These are phyloP conservation scores for Farysia itapuensis DNA, from an alignment of 1,284 basidiomycete species.

Conservation along the genomic window DNA sequence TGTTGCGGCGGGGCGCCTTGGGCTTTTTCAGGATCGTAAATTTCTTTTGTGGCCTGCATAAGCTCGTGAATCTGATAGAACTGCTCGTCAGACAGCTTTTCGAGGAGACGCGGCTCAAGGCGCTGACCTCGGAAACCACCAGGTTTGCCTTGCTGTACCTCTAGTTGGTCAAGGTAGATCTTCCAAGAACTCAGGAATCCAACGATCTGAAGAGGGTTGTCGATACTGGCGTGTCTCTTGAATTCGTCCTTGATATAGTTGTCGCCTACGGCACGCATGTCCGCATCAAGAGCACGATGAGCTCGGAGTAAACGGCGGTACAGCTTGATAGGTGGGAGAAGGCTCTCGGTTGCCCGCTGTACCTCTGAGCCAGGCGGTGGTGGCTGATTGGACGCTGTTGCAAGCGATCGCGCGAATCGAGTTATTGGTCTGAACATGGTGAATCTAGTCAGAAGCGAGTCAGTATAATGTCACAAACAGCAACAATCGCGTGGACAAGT, in stretches of 20 bases:
- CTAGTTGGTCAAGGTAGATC: conserved; percentile 55
- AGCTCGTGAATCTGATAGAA: conserved; percentile 60
- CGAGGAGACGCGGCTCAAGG: conserved; percentile 42
- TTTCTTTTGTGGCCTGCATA: conserved; percentile 47
- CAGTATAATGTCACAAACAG: conserved; percentile 11
- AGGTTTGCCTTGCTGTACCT: conserved; percentile 28
- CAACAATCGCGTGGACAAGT: neutral
- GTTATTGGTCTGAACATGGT: no score
- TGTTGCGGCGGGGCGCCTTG: conserved; percentile 22
- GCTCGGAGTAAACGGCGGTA: conserved; percentile 55
- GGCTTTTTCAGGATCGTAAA: conserved; percentile 46
- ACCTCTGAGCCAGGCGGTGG: conserved; percentile 28
- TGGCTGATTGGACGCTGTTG: conserved; percentile 26
- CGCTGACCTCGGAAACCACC: conserved; percentile 34
- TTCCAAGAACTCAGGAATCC: conserved; percentile 59
- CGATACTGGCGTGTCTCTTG: conserved; percentile 44
- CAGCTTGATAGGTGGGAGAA: conserved; percentile 55
- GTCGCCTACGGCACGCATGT: conserved; percentile 59
- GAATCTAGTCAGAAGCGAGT: conserved; percentile 5
- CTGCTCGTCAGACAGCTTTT: conserved; percentile 59
- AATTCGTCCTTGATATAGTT: conserved; percentile 60
- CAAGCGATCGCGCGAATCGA: conserved; percentile 12
- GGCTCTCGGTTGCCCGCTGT: conserved; percentile 25
- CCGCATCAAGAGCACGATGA: conserved; percentile 45
- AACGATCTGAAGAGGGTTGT: conserved; percentile 57